These are phyloP conservation scores for Recurvomyces mirabilis DNA, from an alignment of 495 filamentous ascomycete genomes.

Conservation along the genomic window DNA sequence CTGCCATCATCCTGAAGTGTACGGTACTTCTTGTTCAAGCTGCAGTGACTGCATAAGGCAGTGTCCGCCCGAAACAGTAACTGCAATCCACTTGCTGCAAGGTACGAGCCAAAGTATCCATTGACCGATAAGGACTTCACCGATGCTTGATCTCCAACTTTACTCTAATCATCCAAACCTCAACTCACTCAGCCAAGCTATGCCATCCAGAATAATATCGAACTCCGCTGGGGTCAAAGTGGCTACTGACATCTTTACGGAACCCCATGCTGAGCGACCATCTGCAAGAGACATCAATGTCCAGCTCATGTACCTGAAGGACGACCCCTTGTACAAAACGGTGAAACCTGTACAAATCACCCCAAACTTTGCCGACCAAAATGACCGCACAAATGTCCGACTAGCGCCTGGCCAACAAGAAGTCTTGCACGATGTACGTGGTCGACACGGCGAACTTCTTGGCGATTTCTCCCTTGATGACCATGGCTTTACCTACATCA, in stretches of 20 bases:
- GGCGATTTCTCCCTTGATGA: conserved; percentile 15
- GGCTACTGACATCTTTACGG: too few species aligned
- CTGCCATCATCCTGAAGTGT: too few species aligned
- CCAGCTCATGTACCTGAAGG: conserved; percentile 14
- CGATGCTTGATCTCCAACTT: too few species aligned
- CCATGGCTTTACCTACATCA: conserved; percentile 19
- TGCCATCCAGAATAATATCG: too few species aligned
- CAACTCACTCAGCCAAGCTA: too few species aligned
- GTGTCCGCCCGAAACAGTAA: too few species aligned
- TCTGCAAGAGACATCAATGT: conserved; percentile 8
- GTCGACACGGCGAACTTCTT: background rate
- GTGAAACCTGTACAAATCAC: conserved; percentile 18
- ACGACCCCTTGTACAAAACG: conserved; percentile 14
- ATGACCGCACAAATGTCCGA: conserved; percentile 12
- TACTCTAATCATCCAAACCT: too few species aligned
- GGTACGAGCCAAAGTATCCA: too few species aligned
- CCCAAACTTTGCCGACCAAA: conserved; percentile 13
- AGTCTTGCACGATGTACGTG: conserved; percentile 15
- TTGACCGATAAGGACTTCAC: too few species aligned
- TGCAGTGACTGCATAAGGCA: too few species aligned
- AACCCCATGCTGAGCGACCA: background rate
- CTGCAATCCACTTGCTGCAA: conserved; percentile 3
- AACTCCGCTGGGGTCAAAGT: too few species aligned
- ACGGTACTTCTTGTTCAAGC: too few species aligned
- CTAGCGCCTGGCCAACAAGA: conserved; percentile 11